Percentiles rank a stretch among this genome's conserved stretches.
Evolutionary conservation across 2,329 filamentous ascomycete genomes (phyloP).

Genomic region (Calonectria pseudoreteaudii): DNA sequence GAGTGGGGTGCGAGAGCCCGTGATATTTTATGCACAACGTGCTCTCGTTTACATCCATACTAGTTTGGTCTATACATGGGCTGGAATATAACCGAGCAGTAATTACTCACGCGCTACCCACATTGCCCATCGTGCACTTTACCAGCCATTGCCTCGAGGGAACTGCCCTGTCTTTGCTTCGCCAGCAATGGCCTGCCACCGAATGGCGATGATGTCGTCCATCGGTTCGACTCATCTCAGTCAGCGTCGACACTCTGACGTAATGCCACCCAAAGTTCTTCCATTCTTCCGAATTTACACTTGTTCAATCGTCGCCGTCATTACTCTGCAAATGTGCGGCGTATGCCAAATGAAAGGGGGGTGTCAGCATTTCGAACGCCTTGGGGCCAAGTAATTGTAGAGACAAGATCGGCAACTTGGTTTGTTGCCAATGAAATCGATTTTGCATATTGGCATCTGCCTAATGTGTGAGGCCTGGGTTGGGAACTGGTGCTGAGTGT

Average conservation of each 20-base stretch:
- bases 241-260: background rate
- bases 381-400: background rate
- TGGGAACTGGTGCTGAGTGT: background rate
- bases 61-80: background rate
- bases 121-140: background rate
- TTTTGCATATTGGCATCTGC: background rate
- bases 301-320: background rate
- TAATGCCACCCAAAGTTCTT: background rate
- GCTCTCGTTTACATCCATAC: conserved; percentile 1
- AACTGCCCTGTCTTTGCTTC: background rate
- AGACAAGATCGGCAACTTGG: background rate
- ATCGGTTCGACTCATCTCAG: background rate
- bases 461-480: background rate
- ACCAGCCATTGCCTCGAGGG: background rate
- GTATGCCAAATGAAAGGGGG: background rate
- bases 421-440: background rate
- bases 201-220: background rate
- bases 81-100: background rate
- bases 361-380: background rate
- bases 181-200: background rate
- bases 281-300: background rate
- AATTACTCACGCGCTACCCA: background rate
- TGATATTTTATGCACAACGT: conserved; percentile 1
- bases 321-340: background rate
- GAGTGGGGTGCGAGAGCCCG: background rate